Evolutionary conservation across 2,329 filamentous ascomycete genomes (phyloP).

Genomic region (Botryotinia calthae): DNA sequence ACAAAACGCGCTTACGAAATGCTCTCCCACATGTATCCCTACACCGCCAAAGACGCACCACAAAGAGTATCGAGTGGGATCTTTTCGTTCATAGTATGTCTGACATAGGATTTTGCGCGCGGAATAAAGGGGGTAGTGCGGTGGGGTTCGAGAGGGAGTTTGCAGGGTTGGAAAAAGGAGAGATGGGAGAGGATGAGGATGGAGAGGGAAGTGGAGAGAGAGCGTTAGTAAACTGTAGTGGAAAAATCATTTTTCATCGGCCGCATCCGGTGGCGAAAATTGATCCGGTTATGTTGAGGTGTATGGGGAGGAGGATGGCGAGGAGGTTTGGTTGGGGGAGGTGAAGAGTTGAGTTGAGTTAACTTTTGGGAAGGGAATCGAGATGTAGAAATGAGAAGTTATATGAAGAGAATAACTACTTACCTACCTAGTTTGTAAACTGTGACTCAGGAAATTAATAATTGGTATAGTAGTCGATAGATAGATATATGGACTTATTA

Average conservation of each 20-base stretch:
- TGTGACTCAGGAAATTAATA: not conserved
- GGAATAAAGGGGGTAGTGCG: slow-evolving; percentile 5
- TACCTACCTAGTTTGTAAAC: not conserved
- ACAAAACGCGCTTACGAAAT: not conserved
- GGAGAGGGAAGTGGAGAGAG: not conserved
- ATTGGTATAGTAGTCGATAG: not conserved
- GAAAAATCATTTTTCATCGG: slow-evolving; percentile 23
- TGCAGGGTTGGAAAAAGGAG: not conserved
- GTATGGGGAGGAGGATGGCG: slow-evolving; percentile 22
- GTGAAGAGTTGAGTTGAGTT: not conserved
- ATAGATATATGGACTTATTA: not conserved
- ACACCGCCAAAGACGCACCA: not conserved
- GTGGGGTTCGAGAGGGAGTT: slow-evolving; percentile 7
- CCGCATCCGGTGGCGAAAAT: slow-evolving; percentile 23
- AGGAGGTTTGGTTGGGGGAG: slow-evolving; percentile 24
- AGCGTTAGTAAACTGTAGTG: not conserved
- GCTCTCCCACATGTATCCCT: not conserved
- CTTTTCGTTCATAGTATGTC: slow-evolving; percentile 16
- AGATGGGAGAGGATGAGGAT: not conserved
- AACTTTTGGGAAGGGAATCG: too few relatives aligned
- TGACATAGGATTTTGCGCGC: slow-evolving; percentile 18
- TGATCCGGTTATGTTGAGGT: slow-evolving; percentile 19
- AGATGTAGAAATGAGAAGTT: not conserved
- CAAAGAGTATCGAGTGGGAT: not conserved
- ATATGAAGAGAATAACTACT: not conserved